These are phyloP conservation scores for Paramyrothecium roridum DNA, from an alignment of 2,329 filamentous ascomycete species.

Conservation along the genomic window DNA sequence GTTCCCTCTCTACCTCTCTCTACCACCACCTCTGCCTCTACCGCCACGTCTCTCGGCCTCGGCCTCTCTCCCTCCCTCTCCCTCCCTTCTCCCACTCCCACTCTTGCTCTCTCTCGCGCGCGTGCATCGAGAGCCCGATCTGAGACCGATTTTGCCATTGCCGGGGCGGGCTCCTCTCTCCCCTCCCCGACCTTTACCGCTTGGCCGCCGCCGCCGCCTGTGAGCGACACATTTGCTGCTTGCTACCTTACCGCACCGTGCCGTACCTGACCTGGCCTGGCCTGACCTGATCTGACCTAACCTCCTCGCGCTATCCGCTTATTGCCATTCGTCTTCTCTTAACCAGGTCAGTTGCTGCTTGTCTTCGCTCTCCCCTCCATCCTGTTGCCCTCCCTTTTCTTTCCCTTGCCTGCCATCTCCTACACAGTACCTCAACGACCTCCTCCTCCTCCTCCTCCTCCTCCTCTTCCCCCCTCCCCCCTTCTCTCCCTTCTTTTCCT, in stretches of 20 bases:
- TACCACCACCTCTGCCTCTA: not conserved
- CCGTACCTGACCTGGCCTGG: constrained; percentile 4
- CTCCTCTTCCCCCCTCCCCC: constrained; percentile 1
- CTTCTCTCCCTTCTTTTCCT: not conserved
- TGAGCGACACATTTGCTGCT: not conserved
- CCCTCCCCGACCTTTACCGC: constrained; percentile 9
- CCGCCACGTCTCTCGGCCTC: not conserved
- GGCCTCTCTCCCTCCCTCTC: constrained; percentile 12
- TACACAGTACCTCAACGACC: constrained; percentile 10
- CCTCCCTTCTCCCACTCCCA: no score
- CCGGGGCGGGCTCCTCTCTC: constrained; percentile 12
- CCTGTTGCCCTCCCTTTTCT: constrained; percentile 13
- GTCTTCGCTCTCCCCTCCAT: constrained; percentile 12
- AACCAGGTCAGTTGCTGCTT: constrained; percentile 24
- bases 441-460: constrained; percentile 17
- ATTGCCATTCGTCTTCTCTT: constrained; percentile 21
- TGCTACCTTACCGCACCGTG: not conserved
- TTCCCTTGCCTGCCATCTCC: constrained; percentile 13
- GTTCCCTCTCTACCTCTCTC: no score
- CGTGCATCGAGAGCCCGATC: constrained; percentile 22
- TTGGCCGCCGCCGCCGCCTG: not conserved
- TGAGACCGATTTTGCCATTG: constrained; percentile 4
- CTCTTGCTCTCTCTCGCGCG: no score
- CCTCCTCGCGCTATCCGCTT: constrained; percentile 22
- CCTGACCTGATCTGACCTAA: not conserved